Evolutionary conservation across 768 basidiomycete genomes (phyloP).

Genomic region (Tulasnella sp.): DNA sequence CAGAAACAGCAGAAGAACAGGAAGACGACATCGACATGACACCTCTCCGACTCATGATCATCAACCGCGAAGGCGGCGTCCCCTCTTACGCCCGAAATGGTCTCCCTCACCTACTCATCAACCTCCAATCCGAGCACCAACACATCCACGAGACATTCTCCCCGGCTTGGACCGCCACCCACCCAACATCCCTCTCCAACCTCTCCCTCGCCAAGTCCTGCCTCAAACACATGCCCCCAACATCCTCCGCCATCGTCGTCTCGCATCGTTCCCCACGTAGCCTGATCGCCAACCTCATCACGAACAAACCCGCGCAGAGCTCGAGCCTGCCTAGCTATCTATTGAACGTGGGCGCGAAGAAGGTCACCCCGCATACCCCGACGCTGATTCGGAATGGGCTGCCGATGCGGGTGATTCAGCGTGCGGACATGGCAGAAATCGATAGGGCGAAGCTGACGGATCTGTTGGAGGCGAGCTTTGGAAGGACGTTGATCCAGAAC

Average conservation of each 20-base stretch:
- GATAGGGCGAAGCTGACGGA: conserved; percentile 62
- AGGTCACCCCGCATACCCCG: conserved; percentile 81
- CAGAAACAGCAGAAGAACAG: not conserved
- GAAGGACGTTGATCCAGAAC: conserved; percentile 52
- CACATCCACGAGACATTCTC: conserved; percentile 82
- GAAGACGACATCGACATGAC: conserved; percentile 64
- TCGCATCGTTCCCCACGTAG: conserved; percentile 93
- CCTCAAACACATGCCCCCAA: conserved; percentile 81
- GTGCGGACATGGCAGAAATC: conserved; percentile 44
- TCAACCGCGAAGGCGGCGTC: conserved; percentile 91
- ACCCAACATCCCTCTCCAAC: conserved; percentile 81
- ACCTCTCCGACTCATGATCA: conserved; percentile 92
- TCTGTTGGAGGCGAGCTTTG: conserved; percentile 84
- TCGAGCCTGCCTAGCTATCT: conserved; percentile 92
- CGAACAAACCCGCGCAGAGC: conserved; percentile 92
- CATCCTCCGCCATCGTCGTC: conserved; percentile 92
- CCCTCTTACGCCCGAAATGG: conserved; percentile 95
- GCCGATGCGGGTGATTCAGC: conserved; percentile 65
- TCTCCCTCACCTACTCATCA: conserved; percentile 90
- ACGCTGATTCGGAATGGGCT: conserved; percentile 84
- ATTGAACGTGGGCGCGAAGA: conserved; percentile 64
- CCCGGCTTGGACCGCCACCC: conserved; percentile 56
- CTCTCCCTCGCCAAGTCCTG: conserved; percentile 76
- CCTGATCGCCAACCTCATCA: conserved; percentile 93
- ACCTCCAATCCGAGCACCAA: conserved; percentile 74